Evolutionary conservation across 805 yeast genomes (phyloP).

Genomic region (Spathaspora boniae): DNA sequence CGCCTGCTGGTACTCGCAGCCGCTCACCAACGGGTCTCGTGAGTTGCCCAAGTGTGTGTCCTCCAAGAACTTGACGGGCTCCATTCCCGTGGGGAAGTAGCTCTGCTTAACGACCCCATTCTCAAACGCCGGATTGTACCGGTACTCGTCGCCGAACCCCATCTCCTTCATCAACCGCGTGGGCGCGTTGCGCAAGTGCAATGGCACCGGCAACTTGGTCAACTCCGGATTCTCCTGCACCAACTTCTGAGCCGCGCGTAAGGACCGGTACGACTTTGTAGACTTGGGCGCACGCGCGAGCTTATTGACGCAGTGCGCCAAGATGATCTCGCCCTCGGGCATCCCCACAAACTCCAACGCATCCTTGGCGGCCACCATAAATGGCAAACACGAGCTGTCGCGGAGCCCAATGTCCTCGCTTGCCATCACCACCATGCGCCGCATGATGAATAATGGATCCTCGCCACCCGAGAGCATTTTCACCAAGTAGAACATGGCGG

Average conservation of each 20-base stretch:
- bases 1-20: slow-evolving; percentile 11
- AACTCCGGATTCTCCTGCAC: slow-evolving; percentile 56
- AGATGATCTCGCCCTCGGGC: slow-evolving; percentile 87
- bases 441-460: slow-evolving; percentile 81
- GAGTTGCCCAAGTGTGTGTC: slow-evolving; percentile 53
- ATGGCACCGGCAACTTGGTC: slow-evolving; percentile 63
- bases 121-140: slow-evolving; percentile 78
- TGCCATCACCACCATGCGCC: slow-evolving; percentile 92
- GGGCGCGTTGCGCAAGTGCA: slow-evolving; percentile 93
- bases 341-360: slow-evolving; percentile 88
- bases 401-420: slow-evolving; percentile 89
- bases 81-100: slow-evolving; percentile 66
- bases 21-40: slow-evolving; percentile 17
- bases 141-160: slow-evolving; percentile 82
- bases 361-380: slow-evolving; percentile 81
- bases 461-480: slow-evolving; percentile 93
- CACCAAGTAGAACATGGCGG: slow-evolving; percentile 81
- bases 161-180: slow-evolving; percentile 84
- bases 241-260: slow-evolving; percentile 60
- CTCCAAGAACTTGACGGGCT: slow-evolving; percentile 43
- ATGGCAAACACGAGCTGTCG: slow-evolving; percentile 80
- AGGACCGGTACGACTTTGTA: slow-evolving; percentile 79
- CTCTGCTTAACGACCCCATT: slow-evolving; percentile 73
- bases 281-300: slow-evolving; percentile 83
- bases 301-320: slow-evolving; percentile 93